Evolutionary conservation across 2,329 filamentous ascomycete species (phyloP).

Genomic region (Curvularia eragrostidis): DNA sequence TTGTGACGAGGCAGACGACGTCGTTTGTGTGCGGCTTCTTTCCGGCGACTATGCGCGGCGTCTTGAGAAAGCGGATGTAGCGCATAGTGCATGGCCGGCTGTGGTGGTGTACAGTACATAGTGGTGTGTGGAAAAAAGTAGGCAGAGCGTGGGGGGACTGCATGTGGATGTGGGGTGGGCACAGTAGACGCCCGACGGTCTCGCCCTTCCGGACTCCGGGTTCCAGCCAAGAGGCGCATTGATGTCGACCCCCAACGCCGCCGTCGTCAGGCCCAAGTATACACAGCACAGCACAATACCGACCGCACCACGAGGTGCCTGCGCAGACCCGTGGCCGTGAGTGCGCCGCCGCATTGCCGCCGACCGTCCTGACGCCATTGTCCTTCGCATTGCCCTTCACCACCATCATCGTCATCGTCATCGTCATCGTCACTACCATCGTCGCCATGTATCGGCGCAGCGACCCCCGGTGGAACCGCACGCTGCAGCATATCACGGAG

Average conservation of each 20-base stretch:
- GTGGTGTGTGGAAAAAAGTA: too few relatives aligned
- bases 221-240: not conserved
- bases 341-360: not conserved
- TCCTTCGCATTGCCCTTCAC: not conserved
- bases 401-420: not conserved
- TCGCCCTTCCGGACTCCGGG: not conserved
- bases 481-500: slow-evolving; percentile 89
- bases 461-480: slow-evolving; percentile 89
- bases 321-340: not conserved
- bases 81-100: slow-evolving; percentile 43
- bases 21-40: slow-evolving; percentile 31
- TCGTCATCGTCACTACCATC: slow-evolving; percentile 40
- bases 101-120: too few relatives aligned
- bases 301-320: too few relatives aligned
- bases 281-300: too few relatives aligned
- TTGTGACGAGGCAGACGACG: slow-evolving; percentile 59
- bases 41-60: slow-evolving; percentile 58
- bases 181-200: not conserved
- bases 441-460: slow-evolving; percentile 64
- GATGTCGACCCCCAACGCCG: not conserved
- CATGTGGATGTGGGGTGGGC: slow-evolving; percentile 22
- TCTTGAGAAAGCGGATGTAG: slow-evolving; percentile 73
- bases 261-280: too few relatives aligned
- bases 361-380: not conserved
- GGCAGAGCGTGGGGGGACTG: not conserved